phyloP scores from a whole-genome alignment of 1,284 basidiomycete genomes.

The Volvariella surrecta region DNA sequence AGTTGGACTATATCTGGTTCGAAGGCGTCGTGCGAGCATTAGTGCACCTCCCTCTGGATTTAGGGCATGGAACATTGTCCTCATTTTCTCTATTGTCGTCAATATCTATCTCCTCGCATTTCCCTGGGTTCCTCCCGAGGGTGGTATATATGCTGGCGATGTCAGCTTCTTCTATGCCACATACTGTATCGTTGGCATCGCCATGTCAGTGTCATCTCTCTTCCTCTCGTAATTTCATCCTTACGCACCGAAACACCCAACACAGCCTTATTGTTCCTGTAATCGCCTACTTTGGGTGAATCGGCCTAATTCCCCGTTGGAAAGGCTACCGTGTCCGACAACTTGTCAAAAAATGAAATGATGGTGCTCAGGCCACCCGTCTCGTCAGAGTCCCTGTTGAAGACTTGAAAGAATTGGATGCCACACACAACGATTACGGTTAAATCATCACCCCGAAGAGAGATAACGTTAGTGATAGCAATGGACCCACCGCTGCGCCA shows the following conservation, averaged over 20 bases:
- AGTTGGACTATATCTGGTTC: slow-evolving; percentile 31
- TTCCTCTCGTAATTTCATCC: neutral
- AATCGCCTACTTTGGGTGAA: slow-evolving; percentile 17
- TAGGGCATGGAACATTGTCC: slow-evolving; percentile 29
- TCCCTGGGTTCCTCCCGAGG: slow-evolving; percentile 32
- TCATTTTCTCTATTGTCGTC: slow-evolving; percentile 30
- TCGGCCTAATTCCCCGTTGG: slow-evolving; percentile 19
- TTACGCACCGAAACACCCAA: neutral
- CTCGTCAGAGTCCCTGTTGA: slow-evolving; percentile 22
- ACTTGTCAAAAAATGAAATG: slow-evolving; percentile 18
- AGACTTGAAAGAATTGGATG: slow-evolving; percentile 24
- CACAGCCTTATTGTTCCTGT: slow-evolving; percentile 19
- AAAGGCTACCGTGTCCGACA: slow-evolving; percentile 21
- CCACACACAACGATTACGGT: slow-evolving; percentile 23
- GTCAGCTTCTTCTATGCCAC: slow-evolving; percentile 32
- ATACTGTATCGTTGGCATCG: slow-evolving; percentile 28
- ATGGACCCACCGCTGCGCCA: too few species aligned
- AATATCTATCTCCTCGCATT: slow-evolving; percentile 36
- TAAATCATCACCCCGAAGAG: slow-evolving; percentile 5
- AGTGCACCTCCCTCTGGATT: slow-evolving; percentile 27
- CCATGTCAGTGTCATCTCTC: slow-evolving; percentile 25
- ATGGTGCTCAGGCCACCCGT: slow-evolving; percentile 22
- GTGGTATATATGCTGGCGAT: slow-evolving; percentile 26
- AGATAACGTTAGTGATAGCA: too few species aligned
- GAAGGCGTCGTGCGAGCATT: slow-evolving; percentile 24